A percentile compares a stretch with the other conserved stretches of the same genome.
These are phyloP conservation scores for Kodamaea laetipori DNA, from an alignment of 805 yeast species.

Conservation along the genomic window DNA sequence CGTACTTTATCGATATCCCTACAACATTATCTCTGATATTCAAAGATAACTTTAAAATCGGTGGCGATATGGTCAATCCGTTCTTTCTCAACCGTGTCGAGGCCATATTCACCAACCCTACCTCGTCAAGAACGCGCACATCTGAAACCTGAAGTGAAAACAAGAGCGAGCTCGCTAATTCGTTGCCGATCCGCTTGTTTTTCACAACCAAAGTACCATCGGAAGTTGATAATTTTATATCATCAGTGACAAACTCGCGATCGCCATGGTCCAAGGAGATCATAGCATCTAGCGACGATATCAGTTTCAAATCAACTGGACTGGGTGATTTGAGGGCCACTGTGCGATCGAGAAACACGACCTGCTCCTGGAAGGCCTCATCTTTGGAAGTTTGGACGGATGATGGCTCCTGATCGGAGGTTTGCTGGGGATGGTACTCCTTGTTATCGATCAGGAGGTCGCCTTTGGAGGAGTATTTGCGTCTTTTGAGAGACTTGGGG, in stretches of 20 bases:
- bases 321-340: conserved; percentile 13
- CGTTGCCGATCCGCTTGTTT: conserved; percentile 10
- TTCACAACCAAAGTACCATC: conserved; percentile 15
- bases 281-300: conserved; percentile 8
- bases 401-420: conserved; percentile 19
- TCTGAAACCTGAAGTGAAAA: conserved; percentile 13
- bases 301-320: conserved; percentile 13
- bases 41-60: conserved; percentile 15
- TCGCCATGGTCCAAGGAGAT: not conserved
- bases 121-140: conserved; percentile 16
- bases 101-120: conserved; percentile 17
- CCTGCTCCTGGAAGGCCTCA: conserved; percentile 2
- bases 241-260: conserved; percentile 16
- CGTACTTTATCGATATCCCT: conserved; percentile 16
- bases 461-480: conserved; percentile 1
- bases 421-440: conserved; percentile 17
- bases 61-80: conserved; percentile 12
- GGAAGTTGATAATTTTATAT: conserved; percentile 16
- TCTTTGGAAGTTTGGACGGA: conserved; percentile 9
- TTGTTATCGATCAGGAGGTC: conserved; percentile 7
- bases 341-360: conserved; percentile 17
- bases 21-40: conserved; percentile 16
- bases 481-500: conserved; percentile 5
- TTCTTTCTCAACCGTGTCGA: conserved; percentile 15
- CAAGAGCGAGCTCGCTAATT: conserved; percentile 8